phyloP scores from a whole-genome alignment of 441 rosid genomes.

The Erodium chrysanthum region DNA sequence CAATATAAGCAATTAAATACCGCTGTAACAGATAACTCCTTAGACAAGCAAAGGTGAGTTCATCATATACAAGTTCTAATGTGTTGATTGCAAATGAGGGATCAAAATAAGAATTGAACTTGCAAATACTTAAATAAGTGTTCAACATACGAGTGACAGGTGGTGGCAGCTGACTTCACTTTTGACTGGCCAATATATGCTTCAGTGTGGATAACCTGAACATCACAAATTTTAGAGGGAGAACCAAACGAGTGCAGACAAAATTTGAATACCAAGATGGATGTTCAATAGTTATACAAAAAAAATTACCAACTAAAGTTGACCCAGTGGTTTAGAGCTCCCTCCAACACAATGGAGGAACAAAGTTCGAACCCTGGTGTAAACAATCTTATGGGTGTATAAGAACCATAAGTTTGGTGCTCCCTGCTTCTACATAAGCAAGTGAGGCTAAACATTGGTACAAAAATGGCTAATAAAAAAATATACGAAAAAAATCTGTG shows the following conservation, averaged over 20 bases:
- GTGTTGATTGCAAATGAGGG: not conserved
- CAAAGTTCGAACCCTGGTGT: no score
- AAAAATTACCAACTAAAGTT: no score
- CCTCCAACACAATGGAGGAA: no score
- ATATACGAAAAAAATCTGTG: no score
- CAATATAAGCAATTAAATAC: not conserved
- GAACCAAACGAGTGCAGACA: not conserved
- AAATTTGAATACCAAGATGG: not conserved
- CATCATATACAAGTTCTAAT: not conserved
- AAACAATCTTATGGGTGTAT: no score
- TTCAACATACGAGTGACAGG: conserved; percentile 65
- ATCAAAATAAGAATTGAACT: not conserved
- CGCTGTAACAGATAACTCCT: not conserved
- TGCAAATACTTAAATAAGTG: no score
- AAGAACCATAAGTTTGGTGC: no score
- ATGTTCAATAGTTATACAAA: not conserved
- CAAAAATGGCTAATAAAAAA: no score
- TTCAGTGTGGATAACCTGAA: conserved; percentile 89
- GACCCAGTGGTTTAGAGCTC: no score
- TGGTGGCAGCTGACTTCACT: conserved; percentile 83
- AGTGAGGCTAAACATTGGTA: no score
- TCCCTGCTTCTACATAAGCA: no score
- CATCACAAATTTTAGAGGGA: no score
- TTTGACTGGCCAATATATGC: conserved; percentile 79
- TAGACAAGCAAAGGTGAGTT: not conserved